Base-by-base conservation (phyloP, 2,329 filamentous ascomycete species). In the Amylocarpus encephaloides region DNA sequence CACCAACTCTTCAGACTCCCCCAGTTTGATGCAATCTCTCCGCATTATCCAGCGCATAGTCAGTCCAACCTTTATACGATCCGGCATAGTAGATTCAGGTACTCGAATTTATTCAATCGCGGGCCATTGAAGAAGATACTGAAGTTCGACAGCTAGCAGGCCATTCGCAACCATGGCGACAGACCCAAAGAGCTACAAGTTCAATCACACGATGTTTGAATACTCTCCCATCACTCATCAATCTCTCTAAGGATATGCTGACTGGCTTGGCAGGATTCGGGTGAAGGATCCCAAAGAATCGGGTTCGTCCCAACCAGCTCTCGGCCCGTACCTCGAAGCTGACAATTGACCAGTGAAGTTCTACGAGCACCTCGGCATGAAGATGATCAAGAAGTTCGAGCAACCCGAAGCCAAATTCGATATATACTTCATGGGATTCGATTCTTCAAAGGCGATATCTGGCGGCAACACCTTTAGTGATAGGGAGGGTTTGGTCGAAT, bases 401-500 rank as follows among this genome's bases (percentile, higher is more conserved):
- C 87, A 89, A 65, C 86, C 91, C 12, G 90, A 95, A 53, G 82
- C 81, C 69, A 95, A 94, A 66, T 97, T 97, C 69, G 88, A 93
- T 63, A 81, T 96, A 26, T 97, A 97, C 76, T 97, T 97, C 73
- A 77, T 98, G 53, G 90, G 85, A 52, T 97, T 94, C 71, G 85
- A 95, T 66, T 79, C 81, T 30, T 80, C 88, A 9, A 75, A 79
- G 34, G 86, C 92, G 12, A 72, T 80, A n/a, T 93, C 87, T 9
- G 74, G 79, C 50, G 86, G 84, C 62, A 83, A 83, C 56, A 80
- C 84, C 64, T 66, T 71, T 29, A 91, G 85, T 73, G 88, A 95
- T 69, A 85, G 93, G 48, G 85, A 95, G 69, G 93, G 88, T 42
- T 78, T 97, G 36, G 82, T 98, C 58, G 93, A 98, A 70, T 78